Percentiles rank a stretch among this genome's conserved stretches.
These are phyloP conservation scores for Schwanniomyces etchellsii DNA, from an alignment of 1,139 yeast species.

Conservation along the genomic window DNA sequence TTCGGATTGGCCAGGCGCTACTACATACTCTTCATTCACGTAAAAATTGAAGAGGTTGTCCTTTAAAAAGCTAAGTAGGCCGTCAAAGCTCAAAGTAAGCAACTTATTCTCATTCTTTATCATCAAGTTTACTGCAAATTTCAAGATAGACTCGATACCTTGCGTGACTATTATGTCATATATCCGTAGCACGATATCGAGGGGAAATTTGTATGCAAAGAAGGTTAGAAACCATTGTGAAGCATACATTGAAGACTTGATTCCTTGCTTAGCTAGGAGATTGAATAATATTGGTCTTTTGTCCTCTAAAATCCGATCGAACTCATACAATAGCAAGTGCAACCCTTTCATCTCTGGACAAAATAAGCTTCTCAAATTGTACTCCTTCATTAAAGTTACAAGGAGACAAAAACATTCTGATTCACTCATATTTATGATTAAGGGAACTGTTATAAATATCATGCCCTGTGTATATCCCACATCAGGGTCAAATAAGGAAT, in stretches of 20 bases:
- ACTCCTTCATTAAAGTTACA: conserved; percentile 78
- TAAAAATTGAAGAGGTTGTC: conserved; percentile 72
- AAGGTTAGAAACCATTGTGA: conserved; percentile 94
- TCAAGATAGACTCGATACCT: conserved; percentile 77
- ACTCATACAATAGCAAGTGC: conserved; percentile 78
- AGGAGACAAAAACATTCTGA: conserved; percentile 81
- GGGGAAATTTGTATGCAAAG: conserved; percentile 90
- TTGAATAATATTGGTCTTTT: conserved; percentile 61
- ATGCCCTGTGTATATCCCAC: conserved; percentile 98
- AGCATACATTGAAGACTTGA: conserved; percentile 89
- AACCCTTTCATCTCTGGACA: conserved; percentile 92
- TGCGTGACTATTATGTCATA: conserved; percentile 84
- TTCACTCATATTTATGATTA: conserved; percentile 75
- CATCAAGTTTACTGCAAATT: conserved; percentile 77
- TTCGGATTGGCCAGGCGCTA: conserved; percentile 6
- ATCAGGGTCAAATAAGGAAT: conserved; percentile 80
- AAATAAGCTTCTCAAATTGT: conserved; percentile 69
- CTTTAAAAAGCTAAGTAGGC: conserved; percentile 68
- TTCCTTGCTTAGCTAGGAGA: conserved; percentile 79
- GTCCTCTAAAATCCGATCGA: conserved; percentile 77
- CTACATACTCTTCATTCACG: conserved; percentile 36
- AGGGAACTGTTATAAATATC: conserved; percentile 87
- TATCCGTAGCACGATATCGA: conserved; percentile 74
- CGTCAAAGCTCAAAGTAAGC: conserved; percentile 64
- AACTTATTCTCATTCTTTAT: conserved; percentile 56